Evolutionary conservation across 208 protist genomes (phyloP).

Genomic region (Trypanosoma theileri): DNA sequence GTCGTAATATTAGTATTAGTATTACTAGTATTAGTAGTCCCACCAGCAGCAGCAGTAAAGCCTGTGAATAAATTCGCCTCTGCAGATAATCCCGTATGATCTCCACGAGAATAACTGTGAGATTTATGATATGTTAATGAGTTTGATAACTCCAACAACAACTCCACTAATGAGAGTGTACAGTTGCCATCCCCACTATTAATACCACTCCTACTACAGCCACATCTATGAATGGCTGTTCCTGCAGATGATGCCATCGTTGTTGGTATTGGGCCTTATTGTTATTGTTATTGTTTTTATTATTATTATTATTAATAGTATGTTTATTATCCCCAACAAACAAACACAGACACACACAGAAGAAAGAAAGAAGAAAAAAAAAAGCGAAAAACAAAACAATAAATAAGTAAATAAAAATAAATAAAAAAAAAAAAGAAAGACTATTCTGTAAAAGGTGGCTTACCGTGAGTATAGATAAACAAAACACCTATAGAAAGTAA

Average conservation of each 20-base stretch:
- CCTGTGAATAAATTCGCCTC: background rate
- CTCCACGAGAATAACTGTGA: background rate
- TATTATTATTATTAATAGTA: background rate
- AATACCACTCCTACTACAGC: background rate
- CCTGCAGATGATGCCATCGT: background rate
- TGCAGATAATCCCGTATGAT: background rate
- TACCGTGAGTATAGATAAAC: no score
- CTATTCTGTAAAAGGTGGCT: no score
- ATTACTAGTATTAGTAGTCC: background rate
- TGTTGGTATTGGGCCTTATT: background rate
- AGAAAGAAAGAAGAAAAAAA: conserved; percentile 22
- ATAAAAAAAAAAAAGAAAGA: no score
- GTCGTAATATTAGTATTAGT: background rate
- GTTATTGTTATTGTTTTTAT: conserved; percentile 1
- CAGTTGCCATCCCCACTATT: background rate
- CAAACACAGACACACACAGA: background rate
- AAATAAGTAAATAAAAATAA: no score
- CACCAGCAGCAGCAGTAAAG: background rate
- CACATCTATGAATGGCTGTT: no score
- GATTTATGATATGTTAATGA: background rate
- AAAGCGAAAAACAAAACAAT: conserved; percentile 10
- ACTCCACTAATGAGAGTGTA: conserved; percentile 11
- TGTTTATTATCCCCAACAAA: conserved; percentile 4
- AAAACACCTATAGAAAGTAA: no score
- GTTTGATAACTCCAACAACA: conserved; percentile 22